Evolutionary conservation across 352 stramenopile species (phyloP).

Genomic region (Phytophthora europaea): DNA sequence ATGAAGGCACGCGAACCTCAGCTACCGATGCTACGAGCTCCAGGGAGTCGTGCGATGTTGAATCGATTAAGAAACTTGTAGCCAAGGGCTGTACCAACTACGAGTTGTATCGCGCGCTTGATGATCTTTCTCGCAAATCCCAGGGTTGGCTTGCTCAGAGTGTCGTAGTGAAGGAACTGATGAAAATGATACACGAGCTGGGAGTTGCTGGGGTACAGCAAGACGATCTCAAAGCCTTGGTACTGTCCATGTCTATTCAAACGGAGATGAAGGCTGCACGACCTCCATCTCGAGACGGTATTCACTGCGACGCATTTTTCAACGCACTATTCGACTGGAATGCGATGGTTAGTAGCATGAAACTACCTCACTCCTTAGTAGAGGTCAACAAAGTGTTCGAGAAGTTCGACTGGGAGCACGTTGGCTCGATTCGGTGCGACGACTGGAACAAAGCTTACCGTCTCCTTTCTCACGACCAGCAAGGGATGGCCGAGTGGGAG

Average conservation of each 20-base stretch:
- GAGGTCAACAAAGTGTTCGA: constrained; percentile 59
- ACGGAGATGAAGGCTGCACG: neutral
- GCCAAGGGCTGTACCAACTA: constrained; percentile 31
- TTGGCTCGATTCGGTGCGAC: constrained; percentile 43
- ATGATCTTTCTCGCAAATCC: constrained; percentile 1
- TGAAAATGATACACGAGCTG: constrained; percentile 35
- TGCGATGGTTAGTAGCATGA: constrained; percentile 26
- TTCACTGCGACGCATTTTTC: constrained; percentile 55
- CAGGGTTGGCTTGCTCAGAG: constrained; percentile 21
- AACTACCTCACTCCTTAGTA: constrained; percentile 47
- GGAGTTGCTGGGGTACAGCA: constrained; percentile 10
- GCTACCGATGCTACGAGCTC: neutral
- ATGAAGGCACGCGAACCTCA: neutral
- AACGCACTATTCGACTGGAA: constrained; percentile 61
- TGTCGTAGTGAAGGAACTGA: constrained; percentile 22
- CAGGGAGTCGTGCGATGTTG: neutral
- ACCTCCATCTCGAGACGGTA: neutral
- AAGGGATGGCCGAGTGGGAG: constrained; percentile 50
- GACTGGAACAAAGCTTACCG: constrained; percentile 68
- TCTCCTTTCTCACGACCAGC: constrained; percentile 17
- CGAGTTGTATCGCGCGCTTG: constrained; percentile 39
- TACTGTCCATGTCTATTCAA: neutral
- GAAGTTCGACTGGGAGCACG: constrained; percentile 56
- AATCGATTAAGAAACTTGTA: constrained; percentile 24
- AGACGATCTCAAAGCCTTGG: constrained; percentile 13